Base-by-base conservation (phyloP, 495 filamentous ascomycete genomes). In the Aspergillus saccharolyticus region DNA sequence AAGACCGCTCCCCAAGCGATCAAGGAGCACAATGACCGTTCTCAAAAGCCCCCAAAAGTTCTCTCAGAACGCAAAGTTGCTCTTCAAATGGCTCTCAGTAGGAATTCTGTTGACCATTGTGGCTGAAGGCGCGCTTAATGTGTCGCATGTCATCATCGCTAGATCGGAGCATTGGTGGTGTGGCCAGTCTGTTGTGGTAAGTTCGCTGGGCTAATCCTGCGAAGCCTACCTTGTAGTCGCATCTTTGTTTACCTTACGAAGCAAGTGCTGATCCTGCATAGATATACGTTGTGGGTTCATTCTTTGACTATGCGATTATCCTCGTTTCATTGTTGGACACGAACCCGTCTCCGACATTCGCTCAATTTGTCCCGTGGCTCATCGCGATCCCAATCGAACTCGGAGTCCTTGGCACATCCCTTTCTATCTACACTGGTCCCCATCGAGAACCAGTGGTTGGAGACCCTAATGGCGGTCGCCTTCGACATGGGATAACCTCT, bases 131-230 rank as follows among this genome's bases (percentile, higher is more conserved):
- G 77, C 76, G 48, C 85, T 89, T 64, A 85, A 95, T 62, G 83
- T 94, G 46, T 55, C 82, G 54, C 94, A 91, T 78, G 88, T 90
- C 57, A 75, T 96, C 55, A 60, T 79, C 16, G 72, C 79, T 53
- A 77, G 79, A 51, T 76, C 86, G 24, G 77, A 88, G 60, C 77
- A 83, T 43, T 97, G 92, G 91, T 97, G 92, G 94, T 94, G 90
- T 66, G 90, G 89, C 24, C 84, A 96, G 72, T 78, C 88, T 25
- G 81, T 85, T 54, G 87, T 88, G 68, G 93, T 97, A 85, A 74
- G 89, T 58, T 42, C 24, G 17, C 17, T 44, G 47, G 2, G 50
- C 58, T 56, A 30, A 24, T 47, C 44, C 9, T 54, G 16, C 9
- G 25, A 9, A 28, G 15, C 1, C 6, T n/a, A 25, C 9, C 19